Percentiles rank a stretch among this genome's conserved stretches.
phyloP scores from a whole-genome alignment of 371 early-diverging fungal genomes.

The Actinomortierella ambigua region DNA sequence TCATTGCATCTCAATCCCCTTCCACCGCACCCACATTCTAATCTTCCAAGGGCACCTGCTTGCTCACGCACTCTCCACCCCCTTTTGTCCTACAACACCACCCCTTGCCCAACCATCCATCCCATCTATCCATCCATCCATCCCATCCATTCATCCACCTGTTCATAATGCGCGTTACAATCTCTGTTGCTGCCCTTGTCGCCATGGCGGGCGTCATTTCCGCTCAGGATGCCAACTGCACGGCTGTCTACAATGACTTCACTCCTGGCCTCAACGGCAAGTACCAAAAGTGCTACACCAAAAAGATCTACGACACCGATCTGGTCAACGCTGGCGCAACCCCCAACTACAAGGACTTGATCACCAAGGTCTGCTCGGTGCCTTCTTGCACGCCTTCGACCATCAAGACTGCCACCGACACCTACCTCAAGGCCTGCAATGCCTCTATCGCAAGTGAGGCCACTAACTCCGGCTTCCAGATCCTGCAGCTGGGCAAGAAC shows the following conservation, averaged over 20 bases:
- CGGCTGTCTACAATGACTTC: slow-evolving; percentile 23
- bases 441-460: slow-evolving; percentile 28
- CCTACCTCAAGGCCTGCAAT: slow-evolving; percentile 33
- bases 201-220: slow-evolving; percentile 20
- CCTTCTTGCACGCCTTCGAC: slow-evolving; percentile 18
- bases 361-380: slow-evolving; percentile 28
- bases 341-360: slow-evolving; percentile 28
- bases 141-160: no score
- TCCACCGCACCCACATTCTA: neutral
- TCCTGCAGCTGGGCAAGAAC: slow-evolving; percentile 37
- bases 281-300: slow-evolving; percentile 41
- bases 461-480: slow-evolving; percentile 12
- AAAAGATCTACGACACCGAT: slow-evolving; percentile 26
- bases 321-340: slow-evolving; percentile 16
- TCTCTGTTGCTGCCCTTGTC: slow-evolving; percentile 22
- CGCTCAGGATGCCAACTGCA: slow-evolving; percentile 37
- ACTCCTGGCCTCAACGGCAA: slow-evolving; percentile 3
- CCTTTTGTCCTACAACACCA: neutral
- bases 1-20: slow-evolving; percentile 2
- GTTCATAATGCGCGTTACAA: slow-evolving; percentile 22
- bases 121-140: neutral
- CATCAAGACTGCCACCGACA: slow-evolving; percentile 18
- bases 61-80: neutral
- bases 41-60: neutral
- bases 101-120: neutral